Base-by-base conservation (phyloP, 2,329 filamentous ascomycete species). In the Nothomitra cinnamomea region DNA sequence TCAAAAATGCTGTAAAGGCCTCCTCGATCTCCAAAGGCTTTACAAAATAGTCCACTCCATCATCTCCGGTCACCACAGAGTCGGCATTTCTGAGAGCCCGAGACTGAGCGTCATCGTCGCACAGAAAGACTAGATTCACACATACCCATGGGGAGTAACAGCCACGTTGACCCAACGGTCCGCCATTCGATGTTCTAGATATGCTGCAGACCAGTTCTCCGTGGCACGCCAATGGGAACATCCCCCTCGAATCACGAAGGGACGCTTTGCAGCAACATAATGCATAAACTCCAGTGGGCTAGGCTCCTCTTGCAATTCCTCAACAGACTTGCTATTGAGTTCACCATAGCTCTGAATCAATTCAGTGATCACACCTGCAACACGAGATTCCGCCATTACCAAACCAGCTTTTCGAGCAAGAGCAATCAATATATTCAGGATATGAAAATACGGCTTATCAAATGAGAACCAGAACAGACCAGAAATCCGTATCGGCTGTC, bases 201-300 rank as follows among this genome's bases (percentile, higher is more conserved):
- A 83, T 1, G 67, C 62, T 1, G 75, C 72, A 56, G 76, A 74
- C 86, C 86, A 92, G 51, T 67, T 70, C 54, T 67, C 70, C 2
- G 72, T 71, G 0, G 85, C 83, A 40, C 70, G 68, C 83, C 85
- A 90, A 36, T 72, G 65, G 0, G 62, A 62, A 1, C 83, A 83
- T 2, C 74, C 83, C 7, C 73, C 69, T 38, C 82, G 74, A 25
- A 89, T 70, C 2, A 90, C 76, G 60, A 90, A 89, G 0, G 86
- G 86, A 1, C 79, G 76, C 63, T 90, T 92, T 36, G 71, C 74
- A 15, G 82, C 75, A 19, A 89, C 84, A 65, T 80, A 83, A 61
- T 83, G 78, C 79, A 88, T 83, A 63, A 90, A 90, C 62, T 89
- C 82, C 4, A 92, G 74, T 0, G 86, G 77, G 25, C 80, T 85